Base-by-base conservation (phyloP, 108 stramenopile genomes). In the Bacterosira constricta region DNA sequence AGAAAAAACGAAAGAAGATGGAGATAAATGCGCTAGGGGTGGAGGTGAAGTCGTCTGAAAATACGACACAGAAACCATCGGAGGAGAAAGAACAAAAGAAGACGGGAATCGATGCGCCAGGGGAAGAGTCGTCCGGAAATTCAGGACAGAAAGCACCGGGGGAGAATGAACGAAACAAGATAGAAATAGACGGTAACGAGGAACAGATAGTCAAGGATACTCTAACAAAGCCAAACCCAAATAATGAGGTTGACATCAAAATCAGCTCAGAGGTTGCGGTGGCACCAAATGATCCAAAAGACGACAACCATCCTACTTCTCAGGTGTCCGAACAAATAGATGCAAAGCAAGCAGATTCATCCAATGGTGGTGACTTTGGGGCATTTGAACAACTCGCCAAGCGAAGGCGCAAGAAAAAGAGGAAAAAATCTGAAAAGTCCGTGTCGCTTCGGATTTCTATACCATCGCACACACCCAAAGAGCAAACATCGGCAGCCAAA, bases 381-480 rank as follows among this genome's bases (percentile, higher is more conserved):
- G 45, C 45, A 23, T 69, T 69, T 54, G 68, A 69, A 29, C 13
- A 31, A 47, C 56, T 69, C 5, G 45, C 30, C 38, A 58, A 44
- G 39, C 56, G 56, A 17, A 47, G 11, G 31, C 45, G 56, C 12
- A 58, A 58, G 32, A 56, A 58, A 12, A 47, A 42, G 57, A 69
- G 32, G 45, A 10, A 32, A 57, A 35, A 29, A n/a, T 4, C 51
- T 1, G 29, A 35, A 30, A 66, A 52, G 37, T 37, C 51, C 25
- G 53, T 50, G 9, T 8, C 65, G 3, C 26, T 70, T 27, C 45
- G 34, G 1, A 59, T 70, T 47, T 44, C 57, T 13, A 37, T 49
- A 32, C 58, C 34, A 13, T 37, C 57, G 31, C 34, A 45, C 12
- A 27, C 69, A 38, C 20, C 44, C 31, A 36, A 59, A 6, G 57